A percentile compares a stretch with the other conserved stretches of the same genome.
These are phyloP conservation scores for Boletus semigastroideus DNA, from an alignment of 1,284 basidiomycete species.

Conservation along the genomic window DNA sequence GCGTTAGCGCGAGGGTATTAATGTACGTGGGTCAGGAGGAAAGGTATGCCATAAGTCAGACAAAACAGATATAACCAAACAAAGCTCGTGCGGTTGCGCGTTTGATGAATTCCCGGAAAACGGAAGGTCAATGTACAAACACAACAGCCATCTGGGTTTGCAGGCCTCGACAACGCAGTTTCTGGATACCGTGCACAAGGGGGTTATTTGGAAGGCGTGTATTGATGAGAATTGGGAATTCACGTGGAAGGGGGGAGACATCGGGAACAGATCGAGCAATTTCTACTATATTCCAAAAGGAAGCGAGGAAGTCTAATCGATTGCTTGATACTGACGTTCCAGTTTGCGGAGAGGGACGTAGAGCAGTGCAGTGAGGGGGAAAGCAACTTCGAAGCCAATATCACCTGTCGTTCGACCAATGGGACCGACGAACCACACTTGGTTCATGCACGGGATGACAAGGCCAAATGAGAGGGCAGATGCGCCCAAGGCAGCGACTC, in stretches of 20 bases:
- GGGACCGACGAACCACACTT: constrained; percentile 73
- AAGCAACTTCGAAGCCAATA: constrained; percentile 75
- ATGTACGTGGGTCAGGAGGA: constrained; percentile 7
- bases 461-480: constrained; percentile 51
- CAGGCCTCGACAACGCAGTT: constrained; percentile 5
- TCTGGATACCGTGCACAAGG: constrained; percentile 11
- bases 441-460: constrained; percentile 68
- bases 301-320: constrained; percentile 13
- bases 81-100: constrained; percentile 1
- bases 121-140: constrained; percentile 1
- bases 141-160: background rate
- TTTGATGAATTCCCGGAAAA: constrained; percentile 3
- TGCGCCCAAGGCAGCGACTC: constrained; percentile 58
- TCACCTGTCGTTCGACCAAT: constrained; percentile 70
- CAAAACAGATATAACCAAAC: background rate
- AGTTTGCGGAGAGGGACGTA: constrained; percentile 58
- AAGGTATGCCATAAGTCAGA: background rate
- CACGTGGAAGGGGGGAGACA: background rate
- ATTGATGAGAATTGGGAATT: constrained; percentile 2
- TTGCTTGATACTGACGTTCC: constrained; percentile 38
- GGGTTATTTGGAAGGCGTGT: constrained; percentile 19
- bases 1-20: constrained; percentile 4
- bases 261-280: constrained; percentile 3
- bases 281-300: constrained; percentile 10
- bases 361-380: constrained; percentile 49